Conservation (phyloP, 306 rosid species). For the Rubus idaeus region DNA sequence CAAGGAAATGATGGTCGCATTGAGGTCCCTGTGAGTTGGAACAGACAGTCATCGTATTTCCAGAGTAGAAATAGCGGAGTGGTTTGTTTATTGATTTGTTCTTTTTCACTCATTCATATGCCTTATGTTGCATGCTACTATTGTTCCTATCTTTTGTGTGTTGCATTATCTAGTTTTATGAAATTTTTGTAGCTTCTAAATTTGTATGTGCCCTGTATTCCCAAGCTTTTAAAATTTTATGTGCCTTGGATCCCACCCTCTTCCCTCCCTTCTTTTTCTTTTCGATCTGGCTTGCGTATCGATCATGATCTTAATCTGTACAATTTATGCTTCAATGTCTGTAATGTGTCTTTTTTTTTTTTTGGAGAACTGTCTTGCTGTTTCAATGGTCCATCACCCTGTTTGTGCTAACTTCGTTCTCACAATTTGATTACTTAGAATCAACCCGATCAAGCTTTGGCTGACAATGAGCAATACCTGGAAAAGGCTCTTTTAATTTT, state of each 20-base stretch:
- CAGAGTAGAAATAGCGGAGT: constrained; percentile 61
- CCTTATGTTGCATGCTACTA: not conserved
- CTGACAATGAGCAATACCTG: constrained; percentile 71
- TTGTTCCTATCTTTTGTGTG: constrained; percentile 6
- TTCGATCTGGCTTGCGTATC: not conserved
- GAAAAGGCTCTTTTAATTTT: constrained; percentile 76
- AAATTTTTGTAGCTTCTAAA: not conserved
- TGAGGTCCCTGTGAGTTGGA: constrained; percentile 69
- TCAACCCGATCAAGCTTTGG: constrained; percentile 56
- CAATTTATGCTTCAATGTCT: constrained; percentile 16
- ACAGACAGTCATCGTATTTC: constrained; percentile 60
- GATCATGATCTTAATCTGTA: not conserved
- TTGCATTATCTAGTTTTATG: constrained; percentile 24
- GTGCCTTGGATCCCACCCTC: not conserved
- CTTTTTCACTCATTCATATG: constrained; percentile 16
- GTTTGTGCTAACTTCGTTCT: constrained; percentile 31
- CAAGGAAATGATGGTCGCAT: constrained; percentile 59
- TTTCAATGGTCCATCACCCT: constrained; percentile 10
- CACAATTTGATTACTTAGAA: constrained; percentile 49
- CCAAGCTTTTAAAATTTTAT: not conserved
- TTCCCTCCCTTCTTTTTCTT: not conserved
- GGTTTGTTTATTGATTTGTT: constrained; percentile 63
- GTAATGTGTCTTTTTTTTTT: constrained; percentile 11
- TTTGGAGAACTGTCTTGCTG: constrained; percentile 1
- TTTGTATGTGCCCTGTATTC: not conserved